Evolutionary conservation across 495 filamentous ascomycete genomes (phyloP).

Genomic region (Clohesyomyces aquaticus): DNA sequence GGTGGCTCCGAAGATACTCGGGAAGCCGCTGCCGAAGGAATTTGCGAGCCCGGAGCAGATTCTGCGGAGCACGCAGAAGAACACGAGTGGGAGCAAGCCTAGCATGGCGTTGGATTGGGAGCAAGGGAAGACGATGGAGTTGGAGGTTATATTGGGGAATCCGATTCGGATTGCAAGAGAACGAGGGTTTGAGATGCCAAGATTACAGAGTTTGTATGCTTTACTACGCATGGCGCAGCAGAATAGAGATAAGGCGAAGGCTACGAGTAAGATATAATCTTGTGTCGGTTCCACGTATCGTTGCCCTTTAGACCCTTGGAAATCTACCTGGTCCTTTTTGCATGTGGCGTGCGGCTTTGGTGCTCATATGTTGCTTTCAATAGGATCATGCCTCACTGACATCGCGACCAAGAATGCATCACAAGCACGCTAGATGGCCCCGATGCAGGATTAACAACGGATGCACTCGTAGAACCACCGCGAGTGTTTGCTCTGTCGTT

Average conservation of each 20-base stretch:
- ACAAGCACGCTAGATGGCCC: too few species aligned
- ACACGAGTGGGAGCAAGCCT: slow-evolving; percentile 58
- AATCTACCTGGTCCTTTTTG: too few species aligned
- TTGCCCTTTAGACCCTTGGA: too few species aligned
- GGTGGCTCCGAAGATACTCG: slow-evolving; percentile 58
- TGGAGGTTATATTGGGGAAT: slow-evolving; percentile 66
- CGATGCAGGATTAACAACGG: too few species aligned
- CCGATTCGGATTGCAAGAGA: slow-evolving; percentile 58
- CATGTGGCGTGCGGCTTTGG: too few species aligned
- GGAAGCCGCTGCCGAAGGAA: slow-evolving; percentile 48
- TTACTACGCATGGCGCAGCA: slow-evolving; percentile 51
- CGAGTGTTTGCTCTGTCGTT: too few species aligned
- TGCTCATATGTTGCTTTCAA: too few species aligned
- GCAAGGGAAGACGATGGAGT: slow-evolving; percentile 57
- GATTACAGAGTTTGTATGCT: slow-evolving; percentile 58
- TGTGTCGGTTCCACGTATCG: too few species aligned
- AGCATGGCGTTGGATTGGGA: slow-evolving; percentile 66
- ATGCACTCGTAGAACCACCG: too few species aligned
- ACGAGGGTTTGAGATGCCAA: slow-evolving; percentile 56
- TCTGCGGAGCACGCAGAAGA: slow-evolving; percentile 57
- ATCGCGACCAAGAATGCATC: too few species aligned
- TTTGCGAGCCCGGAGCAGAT: slow-evolving; percentile 60
- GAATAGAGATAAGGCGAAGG: slow-evolving; percentile 46
- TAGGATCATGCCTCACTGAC: too few species aligned
- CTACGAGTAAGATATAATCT: slow-evolving; percentile 40